These are phyloP conservation scores for Phytophthora fragariaefolia DNA, from an alignment of 352 stramenopile species.

Conservation along the genomic window DNA sequence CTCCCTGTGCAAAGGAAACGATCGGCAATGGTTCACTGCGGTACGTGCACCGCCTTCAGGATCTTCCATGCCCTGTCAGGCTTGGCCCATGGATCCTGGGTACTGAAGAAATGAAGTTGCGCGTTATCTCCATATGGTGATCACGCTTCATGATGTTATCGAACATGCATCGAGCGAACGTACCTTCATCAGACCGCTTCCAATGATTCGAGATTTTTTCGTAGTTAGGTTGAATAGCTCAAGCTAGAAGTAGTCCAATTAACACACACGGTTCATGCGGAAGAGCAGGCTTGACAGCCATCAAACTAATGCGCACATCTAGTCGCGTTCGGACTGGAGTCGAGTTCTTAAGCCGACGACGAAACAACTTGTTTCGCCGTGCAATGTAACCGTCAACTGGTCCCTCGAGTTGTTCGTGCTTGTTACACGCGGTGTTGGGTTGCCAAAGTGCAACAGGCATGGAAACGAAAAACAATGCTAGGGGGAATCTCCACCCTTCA, in stretches of 20 bases:
- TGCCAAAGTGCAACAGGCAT: slow-evolving; percentile 13
- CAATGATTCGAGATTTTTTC: slow-evolving; percentile 6
- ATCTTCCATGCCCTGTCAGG: slow-evolving; percentile 7
- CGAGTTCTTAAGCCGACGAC: not conserved
- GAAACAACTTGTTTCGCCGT: not conserved
- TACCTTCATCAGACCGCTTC: slow-evolving; percentile 1
- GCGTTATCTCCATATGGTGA: not conserved
- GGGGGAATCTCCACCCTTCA: slow-evolving; percentile 8
- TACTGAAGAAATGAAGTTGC: slow-evolving; percentile 9
- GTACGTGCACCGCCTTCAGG: not conserved
- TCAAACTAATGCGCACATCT: not conserved
- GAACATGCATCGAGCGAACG: not conserved
- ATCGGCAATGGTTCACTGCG: slow-evolving; percentile 1
- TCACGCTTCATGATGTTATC: not conserved
- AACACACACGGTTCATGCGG: not conserved
- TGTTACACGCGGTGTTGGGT: not conserved
- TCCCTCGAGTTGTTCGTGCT: not conserved
- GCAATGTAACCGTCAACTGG: not conserved
- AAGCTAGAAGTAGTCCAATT: not conserved
- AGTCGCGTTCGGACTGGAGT: not conserved
- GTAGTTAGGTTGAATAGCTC: not conserved
- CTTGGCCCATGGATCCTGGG: not conserved
- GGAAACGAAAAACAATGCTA: slow-evolving; percentile 8
- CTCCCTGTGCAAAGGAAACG: slow-evolving; percentile 7
- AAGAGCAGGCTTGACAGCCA: not conserved